A percentile compares a stretch with the other conserved stretches of the same genome.
Conservation (phyloP, 306 rosid species). For the Delonix regia region DNA sequence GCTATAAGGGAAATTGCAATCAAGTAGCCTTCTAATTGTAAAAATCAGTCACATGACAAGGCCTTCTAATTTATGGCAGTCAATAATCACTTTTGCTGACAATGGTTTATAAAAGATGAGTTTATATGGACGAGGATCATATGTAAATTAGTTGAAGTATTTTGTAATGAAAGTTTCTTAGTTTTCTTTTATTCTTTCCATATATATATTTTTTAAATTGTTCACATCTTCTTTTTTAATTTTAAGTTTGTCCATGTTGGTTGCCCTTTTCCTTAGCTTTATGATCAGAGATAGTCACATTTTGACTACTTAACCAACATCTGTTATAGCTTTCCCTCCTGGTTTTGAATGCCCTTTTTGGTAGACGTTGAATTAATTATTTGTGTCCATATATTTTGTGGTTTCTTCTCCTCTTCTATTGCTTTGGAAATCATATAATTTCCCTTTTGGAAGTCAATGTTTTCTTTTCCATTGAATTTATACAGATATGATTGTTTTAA, state of each 20-base stretch:
- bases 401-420: background rate
- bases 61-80: background rate
- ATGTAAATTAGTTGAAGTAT: background rate
- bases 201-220: background rate
- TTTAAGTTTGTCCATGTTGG: background rate
- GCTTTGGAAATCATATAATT: background rate
- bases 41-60: background rate
- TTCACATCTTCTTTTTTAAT: background rate
- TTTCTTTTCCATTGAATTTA: conserved; percentile 7
- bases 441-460: background rate
- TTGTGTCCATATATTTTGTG: background rate
- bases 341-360: background rate
- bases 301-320: background rate
- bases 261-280: background rate
- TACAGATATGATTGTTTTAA: background rate
- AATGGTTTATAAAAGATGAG: background rate
- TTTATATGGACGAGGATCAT: background rate
- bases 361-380: background rate
- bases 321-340: background rate
- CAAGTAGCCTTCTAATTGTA: background rate
- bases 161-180: background rate
- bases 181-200: background rate
- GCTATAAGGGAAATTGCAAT: background rate
- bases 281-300: background rate
- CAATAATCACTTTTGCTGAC: background rate